Conservation (phyloP, 345 rosid species). For the Brassica juncea region DNA sequence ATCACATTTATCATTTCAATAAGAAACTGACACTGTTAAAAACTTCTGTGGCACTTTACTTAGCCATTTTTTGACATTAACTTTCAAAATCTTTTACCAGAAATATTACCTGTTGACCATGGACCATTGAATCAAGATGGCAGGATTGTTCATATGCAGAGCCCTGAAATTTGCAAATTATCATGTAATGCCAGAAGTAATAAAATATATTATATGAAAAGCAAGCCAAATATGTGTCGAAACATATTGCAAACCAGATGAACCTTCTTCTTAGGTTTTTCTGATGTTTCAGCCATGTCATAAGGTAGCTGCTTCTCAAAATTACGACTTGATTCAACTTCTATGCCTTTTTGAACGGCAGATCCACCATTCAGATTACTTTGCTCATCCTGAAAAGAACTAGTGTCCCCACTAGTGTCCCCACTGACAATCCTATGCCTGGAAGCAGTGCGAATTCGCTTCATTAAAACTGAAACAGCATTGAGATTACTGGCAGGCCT, state of each 20-base stretch:
- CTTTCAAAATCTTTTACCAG: constrained; percentile 12
- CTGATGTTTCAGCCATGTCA: constrained; percentile 69
- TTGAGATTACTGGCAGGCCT: constrained; percentile 59
- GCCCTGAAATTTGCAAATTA: constrained; percentile 49
- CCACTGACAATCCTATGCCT: constrained; percentile 79
- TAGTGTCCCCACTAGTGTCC: constrained; percentile 95
- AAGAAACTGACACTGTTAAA: neutral
- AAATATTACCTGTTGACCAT: constrained; percentile 64
- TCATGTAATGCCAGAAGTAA: constrained; percentile 18
- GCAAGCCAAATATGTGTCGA: constrained; percentile 23
- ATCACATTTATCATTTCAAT: constrained; percentile 20
- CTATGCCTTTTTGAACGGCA: constrained; percentile 63
- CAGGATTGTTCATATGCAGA: constrained; percentile 73
- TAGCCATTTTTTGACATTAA: neutral
- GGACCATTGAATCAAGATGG: constrained; percentile 63
- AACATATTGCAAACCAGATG: constrained; percentile 48
- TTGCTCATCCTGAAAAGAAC: constrained; percentile 90
- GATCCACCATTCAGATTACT: constrained; percentile 69
- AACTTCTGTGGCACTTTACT: neutral
- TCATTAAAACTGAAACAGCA: constrained; percentile 67
- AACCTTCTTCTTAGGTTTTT: constrained; percentile 70
- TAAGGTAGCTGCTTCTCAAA: constrained; percentile 69
- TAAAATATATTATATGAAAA: constrained; percentile 14
- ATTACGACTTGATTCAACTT: constrained; percentile 69
- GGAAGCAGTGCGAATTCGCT: constrained; percentile 80